phyloP scores from a whole-genome alignment of 192 early-diverging fungal species.

The Ambispora gerdemannii region DNA sequence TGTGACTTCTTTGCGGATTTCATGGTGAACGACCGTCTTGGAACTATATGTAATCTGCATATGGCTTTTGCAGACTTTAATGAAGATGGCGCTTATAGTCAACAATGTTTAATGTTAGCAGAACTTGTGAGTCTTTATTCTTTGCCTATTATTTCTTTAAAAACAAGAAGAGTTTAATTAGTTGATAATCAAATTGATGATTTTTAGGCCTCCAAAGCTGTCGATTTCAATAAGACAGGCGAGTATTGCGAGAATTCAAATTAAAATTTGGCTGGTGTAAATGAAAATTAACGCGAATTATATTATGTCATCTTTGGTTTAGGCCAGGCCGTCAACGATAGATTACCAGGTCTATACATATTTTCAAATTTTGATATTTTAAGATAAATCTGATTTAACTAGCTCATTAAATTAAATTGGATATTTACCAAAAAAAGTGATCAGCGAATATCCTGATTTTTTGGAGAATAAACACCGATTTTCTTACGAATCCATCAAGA shows the following conservation, averaged over 20 bases:
- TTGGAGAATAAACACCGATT: slow-evolving; percentile 1
- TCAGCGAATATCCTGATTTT: slow-evolving; percentile 27
- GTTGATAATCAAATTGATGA: no score
- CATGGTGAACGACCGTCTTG: slow-evolving; percentile 60
- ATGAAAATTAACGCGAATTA: no score
- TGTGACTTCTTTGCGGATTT: slow-evolving; percentile 64
- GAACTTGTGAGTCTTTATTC: slow-evolving; percentile 36
- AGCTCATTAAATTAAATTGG: no score
- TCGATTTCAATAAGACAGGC: slow-evolving; percentile 24
- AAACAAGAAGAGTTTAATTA: no score
- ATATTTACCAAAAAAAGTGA: no score
- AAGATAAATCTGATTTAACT: no score
- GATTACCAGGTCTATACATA: not conserved
- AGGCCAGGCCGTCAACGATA: slow-evolving; percentile 9
- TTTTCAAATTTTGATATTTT: no score
- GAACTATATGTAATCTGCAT: slow-evolving; percentile 64
- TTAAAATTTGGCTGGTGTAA: no score
- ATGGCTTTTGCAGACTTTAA: slow-evolving; percentile 56
- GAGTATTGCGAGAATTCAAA: no score
- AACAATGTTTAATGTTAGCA: slow-evolving; percentile 57
- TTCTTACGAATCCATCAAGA: slow-evolving; percentile 3
- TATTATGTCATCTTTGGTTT: no score
- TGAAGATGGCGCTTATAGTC: slow-evolving; percentile 43
- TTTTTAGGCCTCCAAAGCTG: slow-evolving; percentile 17
- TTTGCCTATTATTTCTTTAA: not conserved